Evolutionary conservation across 805 yeast genomes (phyloP), one percentile per base, ranked within the genome.

Genomic region (Yarrowia keelungensis): DNA sequence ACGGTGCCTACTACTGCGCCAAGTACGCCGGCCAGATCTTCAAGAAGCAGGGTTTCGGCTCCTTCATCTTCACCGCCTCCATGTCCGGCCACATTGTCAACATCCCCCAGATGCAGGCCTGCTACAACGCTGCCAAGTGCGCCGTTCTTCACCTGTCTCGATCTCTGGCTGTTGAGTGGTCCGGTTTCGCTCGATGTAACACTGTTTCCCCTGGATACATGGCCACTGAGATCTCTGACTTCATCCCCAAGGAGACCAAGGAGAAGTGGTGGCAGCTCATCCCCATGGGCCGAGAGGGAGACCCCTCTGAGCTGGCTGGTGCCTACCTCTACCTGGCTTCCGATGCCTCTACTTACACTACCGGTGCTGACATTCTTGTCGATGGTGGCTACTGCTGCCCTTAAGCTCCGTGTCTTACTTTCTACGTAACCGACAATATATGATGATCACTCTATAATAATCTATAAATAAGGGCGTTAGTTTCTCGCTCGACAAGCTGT

Each of bases 21-120:
- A 89, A 89, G 80, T 80, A 84, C 66, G 85, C 88, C 47, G 97
- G 97, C 62, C 81, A 81, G 72, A 82, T 88, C 69, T 92, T 92
- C 83, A 85, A 86, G 77, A 80, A 84, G 74, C 91, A 90, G 75
- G 89, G 90, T n/a, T 79, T 78, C 69, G 97, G 97, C 42, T 89
- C 96, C 1, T 82, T 92, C 73, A 86, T 92, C 73, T 83, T 90
- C 78, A 92, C 97, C 7, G 92, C 96, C 5, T 90, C 97, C 47
- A 92, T 92, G 90, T 89, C 95, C 35, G 97, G 91, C 15, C 92
- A 88, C 79, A 88, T 92, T 74, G 95, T 87, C 74, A 92, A 92
- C 78, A 86, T 87, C 71, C 97, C 97, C 32, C 95, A 92, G 78
- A 82, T 86, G 76, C 97, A 92, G 80, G 89, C 97, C 14, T 87